Evolutionary conservation across 2,329 filamentous ascomycete species (phyloP).

Genomic region (Diplocarpon rosae): DNA sequence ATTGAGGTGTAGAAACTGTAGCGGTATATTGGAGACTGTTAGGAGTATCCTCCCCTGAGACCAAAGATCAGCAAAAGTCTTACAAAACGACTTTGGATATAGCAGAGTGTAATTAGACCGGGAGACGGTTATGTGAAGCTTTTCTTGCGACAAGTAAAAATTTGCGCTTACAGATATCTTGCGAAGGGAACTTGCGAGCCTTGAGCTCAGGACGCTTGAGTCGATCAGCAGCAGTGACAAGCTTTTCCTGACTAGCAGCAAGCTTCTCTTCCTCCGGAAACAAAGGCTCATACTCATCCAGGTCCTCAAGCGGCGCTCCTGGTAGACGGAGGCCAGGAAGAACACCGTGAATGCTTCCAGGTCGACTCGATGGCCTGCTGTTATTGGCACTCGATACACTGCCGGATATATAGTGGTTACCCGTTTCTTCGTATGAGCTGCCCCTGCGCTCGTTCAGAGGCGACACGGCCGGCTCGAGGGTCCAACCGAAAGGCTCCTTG

Average conservation of each 20-base stretch:
- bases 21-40: constrained; percentile 69
- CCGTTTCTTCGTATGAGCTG: constrained; percentile 44
- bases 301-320: constrained; percentile 69
- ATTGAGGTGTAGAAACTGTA: constrained; percentile 74
- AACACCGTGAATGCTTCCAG: constrained; percentile 49
- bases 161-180: constrained; percentile 59
- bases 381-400: constrained; percentile 35
- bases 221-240: constrained; percentile 40
- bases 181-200: constrained; percentile 73
- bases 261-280: constrained; percentile 69
- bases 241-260: constrained; percentile 33
- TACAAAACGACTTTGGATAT: no score
- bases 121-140: no score
- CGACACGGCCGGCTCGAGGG: constrained; percentile 71
- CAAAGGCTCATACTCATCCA: constrained; percentile 88
- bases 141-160: background rate
- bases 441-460: constrained; percentile 55
- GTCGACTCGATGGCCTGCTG: constrained; percentile 48
- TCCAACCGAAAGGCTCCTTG: constrained; percentile 58
- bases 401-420: constrained; percentile 33
- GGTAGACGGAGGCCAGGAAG: constrained; percentile 35
- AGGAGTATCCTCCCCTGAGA: constrained; percentile 68
- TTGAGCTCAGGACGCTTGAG: constrained; percentile 44
- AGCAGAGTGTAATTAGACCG: no score
- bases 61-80: background rate